A percentile compares a stretch with the other conserved stretches of the same genome.
These are phyloP conservation scores for Trichoderma sp. DNA, from an alignment of 2,329 filamentous ascomycete genomes.

Conservation along the genomic window DNA sequence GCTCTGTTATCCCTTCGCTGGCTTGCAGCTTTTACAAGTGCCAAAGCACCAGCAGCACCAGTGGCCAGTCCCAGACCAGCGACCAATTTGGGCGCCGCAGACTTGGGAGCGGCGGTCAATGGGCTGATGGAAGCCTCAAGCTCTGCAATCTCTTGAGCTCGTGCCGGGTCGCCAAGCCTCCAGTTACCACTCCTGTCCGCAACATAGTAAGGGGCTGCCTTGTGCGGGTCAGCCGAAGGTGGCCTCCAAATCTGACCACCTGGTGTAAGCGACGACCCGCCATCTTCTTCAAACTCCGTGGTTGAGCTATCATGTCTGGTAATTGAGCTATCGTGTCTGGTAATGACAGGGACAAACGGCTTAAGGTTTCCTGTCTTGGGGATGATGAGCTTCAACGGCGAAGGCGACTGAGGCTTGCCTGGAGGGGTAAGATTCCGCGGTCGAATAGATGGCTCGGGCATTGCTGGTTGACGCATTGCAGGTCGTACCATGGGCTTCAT, in stretches of 20 bases:
- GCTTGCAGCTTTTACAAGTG: neutral
- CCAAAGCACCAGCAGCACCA: conserved; percentile 1
- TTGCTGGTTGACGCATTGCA: neutral
- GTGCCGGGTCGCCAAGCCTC: conserved; percentile 47
- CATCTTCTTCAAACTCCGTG: conserved; percentile 56
- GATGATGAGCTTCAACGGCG: conserved; percentile 35
- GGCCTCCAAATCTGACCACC: conserved; percentile 53
- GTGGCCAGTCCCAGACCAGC: conserved; percentile 8
- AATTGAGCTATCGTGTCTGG: conserved; percentile 43
- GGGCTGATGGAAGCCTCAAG: conserved; percentile 26
- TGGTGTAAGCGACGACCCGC: conserved; percentile 39
- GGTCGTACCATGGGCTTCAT: neutral
- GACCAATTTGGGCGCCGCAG: conserved; percentile 12
- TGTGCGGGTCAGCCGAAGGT: conserved; percentile 47
- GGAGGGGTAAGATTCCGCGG: conserved; percentile 8
- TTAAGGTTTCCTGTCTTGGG: conserved; percentile 24
- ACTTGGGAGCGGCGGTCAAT: conserved; percentile 18
- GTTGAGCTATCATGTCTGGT: conserved; percentile 45
- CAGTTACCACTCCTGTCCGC: conserved; percentile 57
- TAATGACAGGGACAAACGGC: conserved; percentile 1
- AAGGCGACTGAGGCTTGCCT: conserved; percentile 27
- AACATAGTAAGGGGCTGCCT: conserved; percentile 51
- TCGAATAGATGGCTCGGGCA: neutral
- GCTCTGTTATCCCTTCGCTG: neutral
- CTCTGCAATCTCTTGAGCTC: conserved; percentile 32